phyloP scores from a whole-genome alignment of 2,329 filamentous ascomycete genomes.

The Tolypocladium capitatum region DNA sequence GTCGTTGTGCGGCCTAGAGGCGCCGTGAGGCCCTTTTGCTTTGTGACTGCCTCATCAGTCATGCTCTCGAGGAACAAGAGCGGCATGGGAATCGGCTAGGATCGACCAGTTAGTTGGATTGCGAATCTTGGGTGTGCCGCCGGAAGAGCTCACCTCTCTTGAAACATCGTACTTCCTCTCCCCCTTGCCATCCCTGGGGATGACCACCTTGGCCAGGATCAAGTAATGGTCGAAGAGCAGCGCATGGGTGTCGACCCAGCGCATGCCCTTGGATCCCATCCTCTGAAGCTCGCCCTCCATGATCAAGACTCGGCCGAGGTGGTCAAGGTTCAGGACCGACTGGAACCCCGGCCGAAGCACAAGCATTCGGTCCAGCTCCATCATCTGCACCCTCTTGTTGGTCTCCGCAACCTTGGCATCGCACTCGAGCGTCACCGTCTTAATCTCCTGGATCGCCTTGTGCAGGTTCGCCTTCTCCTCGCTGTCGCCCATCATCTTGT shows the following conservation, averaged over 20 bases:
- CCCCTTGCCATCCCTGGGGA: conserved; percentile 54
- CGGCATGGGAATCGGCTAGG: conserved; percentile 84
- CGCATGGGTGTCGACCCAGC: conserved; percentile 87
- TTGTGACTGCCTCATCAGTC: conserved; percentile 81
- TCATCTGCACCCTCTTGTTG: conserved; percentile 78
- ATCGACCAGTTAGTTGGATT: conserved; percentile 12
- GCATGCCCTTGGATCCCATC: conserved; percentile 77
- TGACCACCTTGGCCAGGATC: conserved; percentile 72
- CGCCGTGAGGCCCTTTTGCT: conserved; percentile 60
- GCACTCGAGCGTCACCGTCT: conserved; percentile 76
- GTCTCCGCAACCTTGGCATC: conserved; percentile 87
- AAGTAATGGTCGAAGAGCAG: conserved; percentile 95
- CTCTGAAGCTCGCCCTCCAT: conserved; percentile 80
- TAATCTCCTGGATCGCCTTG: conserved; percentile 84
- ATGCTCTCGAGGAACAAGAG: conserved; percentile 83
- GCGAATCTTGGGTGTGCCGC: not conserved
- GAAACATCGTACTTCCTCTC: conserved; percentile 89
- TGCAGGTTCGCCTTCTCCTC: conserved; percentile 80
- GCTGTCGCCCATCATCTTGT: conserved; percentile 69
- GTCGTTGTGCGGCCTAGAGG: conserved; percentile 46
- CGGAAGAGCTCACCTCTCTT: conserved; percentile 49
- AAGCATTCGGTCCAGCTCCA: conserved; percentile 71
- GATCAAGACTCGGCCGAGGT: conserved; percentile 83
- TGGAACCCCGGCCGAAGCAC: conserved; percentile 80
- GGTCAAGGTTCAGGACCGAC: conserved; percentile 79